Evolutionary conservation across 352 stramenopile species (phyloP), one percentile per base, ranked within the genome.

Genomic region (Phytopythium helicoides): DNA sequence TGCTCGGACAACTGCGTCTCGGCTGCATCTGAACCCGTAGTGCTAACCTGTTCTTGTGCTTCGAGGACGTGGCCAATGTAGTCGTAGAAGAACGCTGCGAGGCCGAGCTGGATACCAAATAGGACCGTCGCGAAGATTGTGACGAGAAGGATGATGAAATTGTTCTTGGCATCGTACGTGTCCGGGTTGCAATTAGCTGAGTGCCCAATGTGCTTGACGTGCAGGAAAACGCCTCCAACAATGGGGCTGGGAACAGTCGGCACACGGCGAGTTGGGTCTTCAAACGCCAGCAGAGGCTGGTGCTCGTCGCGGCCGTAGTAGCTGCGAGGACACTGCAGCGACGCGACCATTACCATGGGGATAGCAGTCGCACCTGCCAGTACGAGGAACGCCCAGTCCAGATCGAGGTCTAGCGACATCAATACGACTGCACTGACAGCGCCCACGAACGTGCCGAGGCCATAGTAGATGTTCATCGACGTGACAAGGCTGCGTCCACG

Each of bases 111-210:
- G 44, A 89, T 82, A 23, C 82, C 82, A 37, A 88, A 90, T 25
- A 89, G 66, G 48, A 91, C 58, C 0, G 82, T 93, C 35, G 73
- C 64, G 49, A 89, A 86, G 41, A 93, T 83, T 16, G 80, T 93
- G 25, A 89, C 82, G 16, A 91, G 73, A 46, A 93, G 48, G 53
- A 93, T 87, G 58, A 93, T 90, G 33, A 93, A 74, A 54, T 93
- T 93, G 59, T 81, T 89, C 58, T 82, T 72, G 21, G 80, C 69
- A 63, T 93, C 80, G 70, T 91, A 93, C 34, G 74, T 87, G 58
- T 93, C 82, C 10, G 82, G 79, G 47, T 91, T 90, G 54, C 73
- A 84, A 51, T 89, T 89, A 33, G 83, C 80, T 3, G 76, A 82
- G 33, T 69, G 71, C 7, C 67, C 76, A 40, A 87, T 79, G 59